phyloP scores from a whole-genome alignment of 148 eudicot species.

The Agrostemma githago region DNA sequence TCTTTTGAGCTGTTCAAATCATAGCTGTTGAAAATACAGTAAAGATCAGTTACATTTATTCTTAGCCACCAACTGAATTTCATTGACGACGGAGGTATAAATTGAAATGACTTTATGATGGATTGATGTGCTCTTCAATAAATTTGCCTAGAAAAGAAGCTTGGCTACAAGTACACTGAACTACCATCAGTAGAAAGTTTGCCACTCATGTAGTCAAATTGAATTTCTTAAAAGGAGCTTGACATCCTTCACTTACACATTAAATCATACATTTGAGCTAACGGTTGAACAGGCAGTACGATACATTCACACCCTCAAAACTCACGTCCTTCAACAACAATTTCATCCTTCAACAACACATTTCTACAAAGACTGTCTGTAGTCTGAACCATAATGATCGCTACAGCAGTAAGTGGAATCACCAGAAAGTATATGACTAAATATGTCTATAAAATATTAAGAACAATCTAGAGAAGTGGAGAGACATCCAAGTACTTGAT shows the following conservation, averaged over 20 bases:
- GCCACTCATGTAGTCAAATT: no score
- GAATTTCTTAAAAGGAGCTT: no score
- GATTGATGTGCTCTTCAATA: not conserved
- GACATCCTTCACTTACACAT: no score
- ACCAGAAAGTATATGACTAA: not conserved
- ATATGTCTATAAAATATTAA: no score
- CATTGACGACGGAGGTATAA: not conserved
- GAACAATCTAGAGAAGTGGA: no score
- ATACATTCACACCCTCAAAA: not conserved
- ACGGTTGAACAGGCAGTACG: not conserved
- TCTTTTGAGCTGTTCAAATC: constrained; percentile 67
- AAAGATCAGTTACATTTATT: not conserved
- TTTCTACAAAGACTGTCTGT: not conserved
- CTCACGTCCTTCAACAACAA: not conserved
- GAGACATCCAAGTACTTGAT: no score
- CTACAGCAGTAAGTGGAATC: not conserved
- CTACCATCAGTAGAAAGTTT: not conserved
- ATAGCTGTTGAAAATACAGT: constrained; percentile 49
- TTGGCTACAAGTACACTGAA: not conserved
- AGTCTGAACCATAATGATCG: not conserved
- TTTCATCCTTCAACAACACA: not conserved
- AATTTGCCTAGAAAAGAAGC: not conserved
- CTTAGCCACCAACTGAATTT: not conserved
- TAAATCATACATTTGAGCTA: no score
- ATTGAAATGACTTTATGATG: not conserved